Percentiles rank a stretch among this genome's conserved stretches.
phyloP scores from a whole-genome alignment of 116 monocot species.

The Cymodocea nodosa region DNA sequence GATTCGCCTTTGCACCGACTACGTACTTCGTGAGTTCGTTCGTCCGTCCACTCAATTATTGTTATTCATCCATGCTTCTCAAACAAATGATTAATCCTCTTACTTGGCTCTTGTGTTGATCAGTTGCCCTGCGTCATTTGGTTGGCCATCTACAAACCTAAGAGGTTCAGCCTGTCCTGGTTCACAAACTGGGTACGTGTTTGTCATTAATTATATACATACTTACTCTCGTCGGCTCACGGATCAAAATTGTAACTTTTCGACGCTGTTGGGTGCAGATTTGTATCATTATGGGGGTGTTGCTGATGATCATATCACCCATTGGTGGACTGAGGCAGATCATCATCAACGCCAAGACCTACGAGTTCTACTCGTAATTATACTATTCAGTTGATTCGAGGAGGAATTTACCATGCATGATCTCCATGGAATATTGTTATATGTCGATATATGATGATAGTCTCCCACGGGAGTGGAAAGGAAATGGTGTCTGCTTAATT shows the following conservation, averaged over 20 bases:
- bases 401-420: not conserved
- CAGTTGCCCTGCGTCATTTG: slow-evolving; percentile 72
- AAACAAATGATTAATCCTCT: too few species aligned
- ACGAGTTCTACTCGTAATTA: slow-evolving; percentile 41
- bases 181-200: slow-evolving; percentile 44
- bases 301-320: slow-evolving; percentile 42
- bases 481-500: too few species aligned
- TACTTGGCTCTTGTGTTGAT: not conserved
- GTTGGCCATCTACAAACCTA: slow-evolving; percentile 55
- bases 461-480: too few species aligned
- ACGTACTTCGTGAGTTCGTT: slow-evolving; percentile 12
- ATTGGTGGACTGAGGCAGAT: slow-evolving; percentile 52
- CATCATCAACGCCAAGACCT: slow-evolving; percentile 34
- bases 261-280: slow-evolving; percentile 9
- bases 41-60: too few species aligned
- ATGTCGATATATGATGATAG: too few species aligned
- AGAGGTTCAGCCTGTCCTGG: slow-evolving; percentile 52
- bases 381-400: too few species aligned
- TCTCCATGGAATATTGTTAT: too few species aligned
- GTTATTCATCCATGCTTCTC: too few species aligned
- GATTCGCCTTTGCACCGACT: slow-evolving; percentile 19
- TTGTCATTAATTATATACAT: too few species aligned
- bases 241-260: too few species aligned
- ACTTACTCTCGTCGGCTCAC: too few species aligned
- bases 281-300: slow-evolving; percentile 49